Percentiles rank a stretch among this genome's conserved stretches.
Conservation (phyloP, 2,329 filamentous ascomycete genomes). For the Xylariaceae sp. region DNA sequence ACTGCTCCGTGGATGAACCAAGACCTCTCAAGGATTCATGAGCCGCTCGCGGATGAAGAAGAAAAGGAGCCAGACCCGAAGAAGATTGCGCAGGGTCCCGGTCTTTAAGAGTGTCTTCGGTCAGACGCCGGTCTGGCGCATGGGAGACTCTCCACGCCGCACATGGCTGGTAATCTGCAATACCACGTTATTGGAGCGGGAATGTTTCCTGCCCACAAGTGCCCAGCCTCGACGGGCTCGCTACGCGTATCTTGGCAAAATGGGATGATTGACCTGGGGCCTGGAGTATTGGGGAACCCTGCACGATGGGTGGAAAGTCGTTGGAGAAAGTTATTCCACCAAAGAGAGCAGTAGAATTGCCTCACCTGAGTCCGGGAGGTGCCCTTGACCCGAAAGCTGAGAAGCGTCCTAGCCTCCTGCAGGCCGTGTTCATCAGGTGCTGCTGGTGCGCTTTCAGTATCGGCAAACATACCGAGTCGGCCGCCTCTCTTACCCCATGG, state of each 20-base stretch:
- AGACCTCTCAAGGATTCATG: no score
- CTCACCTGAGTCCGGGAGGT: constrained; percentile 6
- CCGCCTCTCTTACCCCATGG: constrained; percentile 15
- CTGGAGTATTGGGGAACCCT: constrained; percentile 6
- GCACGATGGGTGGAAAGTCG: constrained; percentile 14
- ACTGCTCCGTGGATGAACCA: no score
- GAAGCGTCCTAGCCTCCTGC: no score
- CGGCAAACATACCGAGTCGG: no score
- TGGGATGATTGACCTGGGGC: constrained; percentile 5
- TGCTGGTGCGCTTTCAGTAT: no score
- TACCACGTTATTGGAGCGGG: constrained; percentile 4
- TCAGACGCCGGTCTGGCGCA: background rate
- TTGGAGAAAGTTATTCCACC: constrained; percentile 11
- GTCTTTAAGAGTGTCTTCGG: background rate
- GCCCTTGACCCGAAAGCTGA: constrained; percentile 1
- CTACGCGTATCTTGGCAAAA: constrained; percentile 1
- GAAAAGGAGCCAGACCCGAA: no score
- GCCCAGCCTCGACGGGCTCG: background rate
- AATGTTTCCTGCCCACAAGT: background rate
- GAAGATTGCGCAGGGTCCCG: background rate
- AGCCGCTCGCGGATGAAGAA: no score
- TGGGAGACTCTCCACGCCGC: background rate
- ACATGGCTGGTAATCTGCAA: background rate
- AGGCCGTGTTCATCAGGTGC: no score
- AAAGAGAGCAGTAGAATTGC: constrained; percentile 6